Base-by-base conservation (phyloP, 441 rosid species). In the Erodium chrysanthum region DNA sequence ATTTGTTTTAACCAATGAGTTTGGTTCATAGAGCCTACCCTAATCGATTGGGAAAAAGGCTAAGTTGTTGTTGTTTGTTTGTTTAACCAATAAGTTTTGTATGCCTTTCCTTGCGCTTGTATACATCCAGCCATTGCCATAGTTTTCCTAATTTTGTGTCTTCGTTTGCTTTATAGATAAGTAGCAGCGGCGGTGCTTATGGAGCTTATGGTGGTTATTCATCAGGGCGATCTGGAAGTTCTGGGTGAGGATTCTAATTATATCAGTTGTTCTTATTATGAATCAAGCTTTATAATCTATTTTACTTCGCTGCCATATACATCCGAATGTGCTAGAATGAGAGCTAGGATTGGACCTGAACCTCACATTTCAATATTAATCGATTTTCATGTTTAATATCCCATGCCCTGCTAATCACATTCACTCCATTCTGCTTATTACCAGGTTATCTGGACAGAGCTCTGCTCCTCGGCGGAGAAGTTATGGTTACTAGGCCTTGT, bases 361-460 rank as follows among this genome's bases (percentile, higher is more conserved):
- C 42, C 42, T 37, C 42, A 37, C 42, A 2, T 8, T 37, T 37
- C 42, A 37, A 7, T 9, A 7, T 37, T 37, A 8, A 37, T 37
- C 11, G 8, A 37, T 37, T 37, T 37, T 37, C 42, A 6, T 9
- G 42, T 37, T 46, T 14, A 46, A 46, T 14, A 46, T 12, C 52
- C 17, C 5, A 3, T 12, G 15, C 1, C 17, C 18, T 12, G 17
- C n/a, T 20, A 54, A 20, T 54, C 4, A 21, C 20, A 54, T 54
- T n/a, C 7, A 1, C 61, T 20, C 3, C 12, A 18, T 7, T 20
- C 10, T 20, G 61, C 67, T 70, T 73, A 73, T 85, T 80, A 73
- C 75, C 94, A 94, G 97, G 96, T 85, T 88, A 81, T 86, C 99
- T 69, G 80, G 91, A 75, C 88, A 94, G 74, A 66, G 61, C 61